Evolutionary conservation across 2,329 filamentous ascomycete genomes (phyloP), one percentile per base, ranked within the genome.

Genomic region (Diaporthe sp.): DNA sequence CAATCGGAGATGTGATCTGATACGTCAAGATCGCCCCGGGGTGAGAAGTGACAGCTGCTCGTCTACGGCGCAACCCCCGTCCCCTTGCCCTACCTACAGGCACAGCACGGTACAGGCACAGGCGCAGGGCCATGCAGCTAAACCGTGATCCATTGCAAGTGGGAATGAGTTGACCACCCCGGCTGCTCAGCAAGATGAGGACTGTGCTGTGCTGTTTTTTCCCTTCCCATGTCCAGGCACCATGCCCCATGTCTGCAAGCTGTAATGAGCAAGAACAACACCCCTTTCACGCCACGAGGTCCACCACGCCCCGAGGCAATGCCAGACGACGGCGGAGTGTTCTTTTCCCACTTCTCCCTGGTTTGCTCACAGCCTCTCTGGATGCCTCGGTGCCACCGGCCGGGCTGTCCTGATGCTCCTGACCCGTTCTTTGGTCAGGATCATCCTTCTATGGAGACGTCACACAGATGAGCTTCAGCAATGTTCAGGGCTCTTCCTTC

Each of bases 1-100:
- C 42, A 62, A 51, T 58, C 71, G 57, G 57, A 72, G 71, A 72
- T 72, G 71, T 72, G 71, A 72, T 72, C 71, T 72, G 71, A 72
- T 72, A 51, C 57, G 71, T 62, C 71, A 72, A 72, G 71, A 72
- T 72, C 71, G 71, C 13, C 28, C 71, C 46, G 57, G 71, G 57
- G 53, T 72, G 71, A 72, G 57, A 72, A 62, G 71, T 72, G 71
- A 72, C 60, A 72, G 71, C 71, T 72, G 57, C 49, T 53, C 12
- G 49, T 42, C 71, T 44, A 61, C 57, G 60, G 71, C 57, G 34
- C 60, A 51, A 53, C 22, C 57, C 15, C 44, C 34, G 34, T 39
- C 39, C 55, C 10, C 31, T 7, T 39, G 4, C 9, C 37, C 10
- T 39, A 39, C 37, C 58, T 28, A 57, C 31, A 39, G 46, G 51